Percentiles rank a stretch among this genome's conserved stretches.
phyloP scores from a whole-genome alignment of 495 filamentous ascomycete genomes.

The Beverwykella pulmonaria region DNA sequence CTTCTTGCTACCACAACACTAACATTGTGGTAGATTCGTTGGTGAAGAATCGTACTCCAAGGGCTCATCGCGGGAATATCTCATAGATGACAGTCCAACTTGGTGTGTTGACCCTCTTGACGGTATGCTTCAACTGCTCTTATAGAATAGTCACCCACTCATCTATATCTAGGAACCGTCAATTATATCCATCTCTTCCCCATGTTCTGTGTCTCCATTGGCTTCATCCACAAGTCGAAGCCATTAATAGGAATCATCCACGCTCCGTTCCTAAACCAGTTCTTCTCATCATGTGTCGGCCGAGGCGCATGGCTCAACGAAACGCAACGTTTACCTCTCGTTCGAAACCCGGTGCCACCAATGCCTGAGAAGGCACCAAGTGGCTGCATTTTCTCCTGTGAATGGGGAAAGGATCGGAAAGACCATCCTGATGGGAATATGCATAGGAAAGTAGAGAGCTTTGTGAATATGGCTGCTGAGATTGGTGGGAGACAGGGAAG shows the following conservation, averaged over 20 bases:
- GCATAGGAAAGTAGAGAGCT: constrained; percentile 68
- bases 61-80: constrained; percentile 60
- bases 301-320: constrained; percentile 69
- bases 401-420: constrained; percentile 72
- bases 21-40: constrained; percentile 57
- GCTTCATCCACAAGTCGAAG: constrained; percentile 57
- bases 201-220: constrained; percentile 73
- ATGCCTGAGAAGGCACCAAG: constrained; percentile 64
- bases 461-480: constrained; percentile 70
- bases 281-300: constrained; percentile 63
- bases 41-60: constrained; percentile 72
- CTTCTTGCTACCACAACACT: not conserved
- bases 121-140: constrained; percentile 40
- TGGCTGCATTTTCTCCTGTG: constrained; percentile 68
- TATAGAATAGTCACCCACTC: not conserved
- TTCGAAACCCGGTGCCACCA: constrained; percentile 59
- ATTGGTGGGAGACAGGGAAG: constrained; percentile 60
- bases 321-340: constrained; percentile 58
- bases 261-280: constrained; percentile 64
- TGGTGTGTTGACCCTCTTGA: constrained; percentile 73
- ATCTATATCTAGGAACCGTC: constrained; percentile 55
- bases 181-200: constrained; percentile 75
- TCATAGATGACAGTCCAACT: constrained; percentile 63
- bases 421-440: constrained; percentile 65
- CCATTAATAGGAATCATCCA: constrained; percentile 68